A percentile compares a stretch with the other conserved stretches of the same genome.
Conservation (phyloP, 306 rosid genomes). For the Rosa rugosa region DNA sequence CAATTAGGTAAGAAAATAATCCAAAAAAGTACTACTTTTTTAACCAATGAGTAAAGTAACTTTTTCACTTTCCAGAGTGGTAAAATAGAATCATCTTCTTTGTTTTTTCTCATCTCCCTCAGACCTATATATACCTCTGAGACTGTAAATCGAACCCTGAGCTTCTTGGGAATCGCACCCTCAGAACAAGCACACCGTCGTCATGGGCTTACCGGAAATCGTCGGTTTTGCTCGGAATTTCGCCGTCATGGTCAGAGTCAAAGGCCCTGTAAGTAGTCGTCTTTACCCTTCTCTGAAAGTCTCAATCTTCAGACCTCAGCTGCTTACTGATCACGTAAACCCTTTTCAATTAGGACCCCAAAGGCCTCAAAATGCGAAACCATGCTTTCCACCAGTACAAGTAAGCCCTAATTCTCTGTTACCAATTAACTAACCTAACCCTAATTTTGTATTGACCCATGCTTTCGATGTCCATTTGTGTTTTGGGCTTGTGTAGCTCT, state of each 20-base stretch:
- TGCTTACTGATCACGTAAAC: conserved; percentile 20
- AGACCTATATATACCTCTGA: too few species aligned
- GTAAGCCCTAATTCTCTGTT: conserved; percentile 34
- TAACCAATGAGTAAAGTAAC: neutral
- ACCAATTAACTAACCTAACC: neutral
- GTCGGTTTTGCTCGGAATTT: conserved; percentile 69
- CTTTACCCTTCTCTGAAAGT: neutral
- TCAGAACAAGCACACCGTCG: conserved; percentile 10
- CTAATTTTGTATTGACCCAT: neutral
- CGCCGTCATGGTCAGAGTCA: conserved; percentile 79
- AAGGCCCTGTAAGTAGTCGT: conserved; percentile 73
- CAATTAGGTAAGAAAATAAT: neutral
- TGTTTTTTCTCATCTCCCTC: neutral
- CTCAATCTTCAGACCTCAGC: conserved; percentile 10
- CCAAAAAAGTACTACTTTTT: neutral
- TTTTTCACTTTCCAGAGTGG: neutral
- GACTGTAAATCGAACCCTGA: neutral
- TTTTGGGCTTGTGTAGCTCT: conserved; percentile 50
- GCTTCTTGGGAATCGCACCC: conserved; percentile 3
- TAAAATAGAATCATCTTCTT: neutral
- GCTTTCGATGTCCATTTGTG: neutral
- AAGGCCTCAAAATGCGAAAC: conserved; percentile 89
- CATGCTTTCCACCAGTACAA: conserved; percentile 92
- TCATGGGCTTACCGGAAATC: conserved; percentile 61
- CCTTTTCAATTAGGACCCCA: conserved; percentile 66